Base-by-base conservation (phyloP, 768 basidiomycete genomes). In the Holtermanniella nyarrowii region DNA sequence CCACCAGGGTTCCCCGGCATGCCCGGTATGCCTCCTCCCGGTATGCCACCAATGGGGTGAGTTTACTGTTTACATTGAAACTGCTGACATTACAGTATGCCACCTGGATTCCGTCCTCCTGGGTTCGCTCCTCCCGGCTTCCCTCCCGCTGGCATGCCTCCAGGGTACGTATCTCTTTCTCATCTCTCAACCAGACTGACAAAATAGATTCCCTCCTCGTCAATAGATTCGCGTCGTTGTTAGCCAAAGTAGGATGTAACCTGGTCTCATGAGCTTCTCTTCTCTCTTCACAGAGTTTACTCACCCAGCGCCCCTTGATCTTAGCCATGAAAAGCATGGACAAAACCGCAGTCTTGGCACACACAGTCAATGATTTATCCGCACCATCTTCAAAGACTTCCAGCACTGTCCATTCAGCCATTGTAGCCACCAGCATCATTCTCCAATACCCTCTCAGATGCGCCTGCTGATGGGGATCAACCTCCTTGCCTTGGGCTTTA, bases 121-220 rank as follows among this genome's bases (percentile, higher is more conserved):
- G 65, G 63, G 13, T 62, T 60, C 13, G 60, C 53, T 20, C 69
- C 69, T 48, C 63, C 66, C 37, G 65, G 63, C 14, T 66, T 63
- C 61, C 68, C 66, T 25, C 65, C 66, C 14, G 66, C 65, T 40
- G 64, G 65, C 40, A 71, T 71, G 70, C 70, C 70, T 41, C 70
- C 70, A 51, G 70, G 70, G 70, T 71, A 44, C 58, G 69, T 12
- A 1, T 12, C 18, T 14, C 26, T 13, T 51, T 1, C 46, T 5
- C 2, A n/a, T 26, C 13, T 5, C n/a, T n/a, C 11, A 18, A 16
- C 10, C 41, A 5, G 5, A n/a, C 26, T 21, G 21, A 16, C 20
- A 20, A 0, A 13, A 14, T 42, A 68, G 66, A 39, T 68, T 65
- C 66, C 62, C 62, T 23, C 41, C 49, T 3, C 54, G 66, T 37